Percentiles rank a stretch among this genome's conserved stretches.
phyloP scores from a whole-genome alignment of 23 red algal species.

The Agarophyton chilense region DNA sequence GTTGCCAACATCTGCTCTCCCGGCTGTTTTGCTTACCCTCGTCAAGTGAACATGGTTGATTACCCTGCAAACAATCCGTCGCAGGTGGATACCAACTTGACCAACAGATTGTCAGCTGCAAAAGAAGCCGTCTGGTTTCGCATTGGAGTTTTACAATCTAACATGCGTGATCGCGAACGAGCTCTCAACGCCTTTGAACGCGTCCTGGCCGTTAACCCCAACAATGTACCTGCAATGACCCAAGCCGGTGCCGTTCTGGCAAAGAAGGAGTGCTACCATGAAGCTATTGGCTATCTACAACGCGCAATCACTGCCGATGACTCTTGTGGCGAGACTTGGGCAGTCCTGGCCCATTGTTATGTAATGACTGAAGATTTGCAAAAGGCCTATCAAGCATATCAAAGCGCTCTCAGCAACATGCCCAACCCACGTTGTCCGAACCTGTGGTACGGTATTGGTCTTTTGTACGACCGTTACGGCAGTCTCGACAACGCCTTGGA shows the following conservation, averaged over 20 bases:
- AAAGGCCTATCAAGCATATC: constrained; percentile 85
- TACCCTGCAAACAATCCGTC: constrained; percentile 22
- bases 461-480: constrained; percentile 89
- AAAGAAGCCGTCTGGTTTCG: constrained; percentile 87
- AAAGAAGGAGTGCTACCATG: constrained; percentile 78
- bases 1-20: neutral
- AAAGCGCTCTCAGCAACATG: constrained; percentile 75
- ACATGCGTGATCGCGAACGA: constrained; percentile 74
- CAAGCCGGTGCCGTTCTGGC: constrained; percentile 78
- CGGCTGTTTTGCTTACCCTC: neutral
- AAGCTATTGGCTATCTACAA: constrained; percentile 71
- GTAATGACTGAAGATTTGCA: constrained; percentile 88
- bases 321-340: constrained; percentile 87
- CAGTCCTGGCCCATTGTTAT: constrained; percentile 85
- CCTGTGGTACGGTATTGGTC: constrained; percentile 86
- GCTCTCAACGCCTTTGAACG: constrained; percentile 87
- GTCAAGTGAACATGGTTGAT: neutral
- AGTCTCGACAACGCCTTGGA: constrained; percentile 88
- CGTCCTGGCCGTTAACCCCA: constrained; percentile 68
- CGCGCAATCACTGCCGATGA: constrained; percentile 53
- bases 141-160: constrained; percentile 71
- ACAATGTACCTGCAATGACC: constrained; percentile 76
- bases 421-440: constrained; percentile 75
- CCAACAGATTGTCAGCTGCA: constrained; percentile 11
- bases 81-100: constrained; percentile 41